phyloP scores from a whole-genome alignment of 805 yeast species.

The Ogataea ganodermae region DNA sequence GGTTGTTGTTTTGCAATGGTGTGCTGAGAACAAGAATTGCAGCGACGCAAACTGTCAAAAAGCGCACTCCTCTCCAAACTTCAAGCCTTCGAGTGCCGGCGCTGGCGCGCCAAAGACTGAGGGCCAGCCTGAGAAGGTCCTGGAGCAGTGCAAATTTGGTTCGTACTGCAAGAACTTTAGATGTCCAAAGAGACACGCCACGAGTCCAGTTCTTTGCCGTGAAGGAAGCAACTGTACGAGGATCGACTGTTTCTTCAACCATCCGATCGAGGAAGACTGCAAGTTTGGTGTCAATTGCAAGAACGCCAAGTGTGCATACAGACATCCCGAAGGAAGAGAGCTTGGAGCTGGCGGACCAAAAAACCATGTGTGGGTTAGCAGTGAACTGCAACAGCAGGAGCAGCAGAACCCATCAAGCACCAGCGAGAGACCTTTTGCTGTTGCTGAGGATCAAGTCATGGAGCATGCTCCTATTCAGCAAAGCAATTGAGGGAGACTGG shows the following conservation, averaged over 20 bases:
- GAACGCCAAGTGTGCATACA: conserved; percentile 68
- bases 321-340: conserved; percentile 80
- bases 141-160: conserved; percentile 86
- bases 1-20: conserved; percentile 72
- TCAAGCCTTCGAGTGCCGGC: conserved; percentile 31
- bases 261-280: conserved; percentile 79
- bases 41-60: conserved; percentile 59
- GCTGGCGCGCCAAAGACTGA: conserved; percentile 17
- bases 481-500: conserved; percentile 1
- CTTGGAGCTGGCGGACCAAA: conserved; percentile 29
- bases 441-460: conserved; percentile 70
- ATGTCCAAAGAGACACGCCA: conserved; percentile 87
- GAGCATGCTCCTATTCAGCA: conserved; percentile 53
- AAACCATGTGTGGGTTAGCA: conserved; percentile 36
- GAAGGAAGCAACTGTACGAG: conserved; percentile 79
- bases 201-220: conserved; percentile 71
- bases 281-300: conserved; percentile 77
- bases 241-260: conserved; percentile 79
- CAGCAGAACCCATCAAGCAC: conserved; percentile 36
- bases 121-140: conserved; percentile 44
- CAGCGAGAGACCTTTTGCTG: conserved; percentile 71
- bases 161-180: conserved; percentile 70
- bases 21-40: conserved; percentile 70
- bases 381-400: conserved; percentile 22
- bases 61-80: conserved; percentile 81